A percentile compares a stretch with the other conserved stretches of the same genome.
Evolutionary conservation across 2,329 filamentous ascomycete species (phyloP).

Genomic region (Magnaporthiopsis incrustans): DNA sequence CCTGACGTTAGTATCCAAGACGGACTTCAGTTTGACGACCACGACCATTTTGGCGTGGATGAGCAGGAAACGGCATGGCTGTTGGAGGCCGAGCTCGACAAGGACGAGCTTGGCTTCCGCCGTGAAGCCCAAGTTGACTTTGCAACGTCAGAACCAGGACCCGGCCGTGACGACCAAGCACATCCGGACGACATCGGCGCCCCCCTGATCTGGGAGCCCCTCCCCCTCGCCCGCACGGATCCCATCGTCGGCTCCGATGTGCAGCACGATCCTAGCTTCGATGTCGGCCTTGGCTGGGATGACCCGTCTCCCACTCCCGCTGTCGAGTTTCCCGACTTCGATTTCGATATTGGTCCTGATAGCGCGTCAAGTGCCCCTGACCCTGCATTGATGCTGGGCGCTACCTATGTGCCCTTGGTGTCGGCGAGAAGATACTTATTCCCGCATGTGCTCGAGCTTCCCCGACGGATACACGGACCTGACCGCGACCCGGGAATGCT

Average conservation of each 20-base stretch:
- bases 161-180: conserved; percentile 5
- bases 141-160: conserved; percentile 1
- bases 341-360: background rate
- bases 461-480: conserved; percentile 2
- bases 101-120: background rate
- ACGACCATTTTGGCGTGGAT: background rate
- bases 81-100: background rate
- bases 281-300: background rate
- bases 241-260: background rate
- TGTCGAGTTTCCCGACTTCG: background rate
- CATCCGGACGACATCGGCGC: background rate
- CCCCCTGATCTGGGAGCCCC: background rate
- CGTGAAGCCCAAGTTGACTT: conserved; percentile 5
- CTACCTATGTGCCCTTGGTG: too few species aligned
- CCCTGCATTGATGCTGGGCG: too few species aligned
- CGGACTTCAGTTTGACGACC: background rate
- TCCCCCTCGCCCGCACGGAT: background rate
- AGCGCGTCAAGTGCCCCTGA: too few species aligned
- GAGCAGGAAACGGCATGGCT: background rate
- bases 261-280: background rate
- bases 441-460: background rate
- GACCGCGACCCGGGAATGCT: background rate
- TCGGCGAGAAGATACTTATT: too few species aligned
- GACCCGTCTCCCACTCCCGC: too few species aligned
- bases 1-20: conserved; percentile 8